These are phyloP conservation scores for Myrica gale DNA, from an alignment of 306 rosid species.

Conservation along the genomic window DNA sequence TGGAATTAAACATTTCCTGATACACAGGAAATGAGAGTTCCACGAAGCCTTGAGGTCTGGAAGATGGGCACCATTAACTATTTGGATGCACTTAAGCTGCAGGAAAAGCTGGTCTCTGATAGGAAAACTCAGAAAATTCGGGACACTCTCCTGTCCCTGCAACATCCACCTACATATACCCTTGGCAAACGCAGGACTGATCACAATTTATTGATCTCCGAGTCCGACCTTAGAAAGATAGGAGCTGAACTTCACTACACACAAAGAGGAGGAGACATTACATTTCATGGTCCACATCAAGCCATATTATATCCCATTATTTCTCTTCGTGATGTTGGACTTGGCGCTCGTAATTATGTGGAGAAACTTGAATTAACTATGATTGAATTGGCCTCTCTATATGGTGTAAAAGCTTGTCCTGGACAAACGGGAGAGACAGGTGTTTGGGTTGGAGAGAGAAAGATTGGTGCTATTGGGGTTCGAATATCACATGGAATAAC, in stretches of 20 bases:
- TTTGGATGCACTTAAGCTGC: conserved; percentile 59
- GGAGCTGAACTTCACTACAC: conserved; percentile 83
- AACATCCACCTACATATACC: conserved; percentile 84
- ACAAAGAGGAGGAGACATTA: conserved; percentile 84
- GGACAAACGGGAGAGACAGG: conserved; percentile 69
- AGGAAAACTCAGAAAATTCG: conserved; percentile 55
- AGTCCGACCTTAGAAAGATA: conserved; percentile 54
- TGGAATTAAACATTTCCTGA: conserved; percentile 22
- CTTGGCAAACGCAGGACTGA: conserved; percentile 79
- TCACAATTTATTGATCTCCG: conserved; percentile 68
- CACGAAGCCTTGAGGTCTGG: conserved; percentile 72
- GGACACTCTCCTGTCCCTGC: conserved; percentile 68
- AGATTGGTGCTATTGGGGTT: conserved; percentile 91
- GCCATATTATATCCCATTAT: conserved; percentile 77
- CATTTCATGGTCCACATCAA: conserved; percentile 89
- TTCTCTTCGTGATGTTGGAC: conserved; percentile 63
- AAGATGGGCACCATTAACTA: conserved; percentile 74
- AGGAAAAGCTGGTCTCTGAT: conserved; percentile 64
- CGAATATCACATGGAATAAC: conserved; percentile 72
- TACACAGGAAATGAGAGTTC: conserved; percentile 62
- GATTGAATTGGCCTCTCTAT: conserved; percentile 64
- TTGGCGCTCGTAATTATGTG: conserved; percentile 73
- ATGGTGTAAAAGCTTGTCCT: conserved; percentile 69
- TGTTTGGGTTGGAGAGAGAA: conserved; percentile 88
- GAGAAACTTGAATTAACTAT: conserved; percentile 78